Conservation (phyloP, 192 early-diverging fungal species). For the Haplosporangium gracile region DNA sequence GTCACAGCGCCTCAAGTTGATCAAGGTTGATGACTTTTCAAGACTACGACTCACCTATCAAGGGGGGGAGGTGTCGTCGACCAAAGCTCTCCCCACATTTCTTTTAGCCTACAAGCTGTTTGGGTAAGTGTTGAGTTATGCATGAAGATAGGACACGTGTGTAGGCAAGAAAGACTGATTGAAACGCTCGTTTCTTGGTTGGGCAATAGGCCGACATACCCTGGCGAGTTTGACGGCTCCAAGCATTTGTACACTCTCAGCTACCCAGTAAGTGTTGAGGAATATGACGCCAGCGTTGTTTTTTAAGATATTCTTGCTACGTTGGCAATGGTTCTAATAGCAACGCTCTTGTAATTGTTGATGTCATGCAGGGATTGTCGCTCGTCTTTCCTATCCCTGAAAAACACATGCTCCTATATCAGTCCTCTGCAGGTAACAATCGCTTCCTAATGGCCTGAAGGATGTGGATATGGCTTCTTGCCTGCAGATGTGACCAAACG, state of each 20-base stretch:
- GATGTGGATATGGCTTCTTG: background rate
- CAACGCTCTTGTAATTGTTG: background rate
- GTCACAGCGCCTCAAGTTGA: slow-evolving; percentile 69
- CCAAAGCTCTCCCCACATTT: slow-evolving; percentile 75
- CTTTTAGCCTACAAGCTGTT: slow-evolving; percentile 76
- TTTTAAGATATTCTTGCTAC: background rate
- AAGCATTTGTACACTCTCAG: slow-evolving; percentile 71
- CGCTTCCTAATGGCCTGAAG: background rate
- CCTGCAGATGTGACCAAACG: background rate
- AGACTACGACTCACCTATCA: slow-evolving; percentile 68
- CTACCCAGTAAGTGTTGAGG: slow-evolving; percentile 70
- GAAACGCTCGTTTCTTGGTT: background rate
- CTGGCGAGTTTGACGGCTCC: slow-evolving; percentile 69
- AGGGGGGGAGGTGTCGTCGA: slow-evolving; percentile 71
- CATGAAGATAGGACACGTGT: background rate
- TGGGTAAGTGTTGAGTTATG: slow-evolving; percentile 60
- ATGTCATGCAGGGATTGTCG: slow-evolving; percentile 67
- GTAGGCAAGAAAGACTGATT: background rate
- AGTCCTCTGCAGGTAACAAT: slow-evolving; percentile 60
- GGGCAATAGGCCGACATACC: slow-evolving; percentile 65
- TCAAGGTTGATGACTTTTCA: slow-evolving; percentile 74
- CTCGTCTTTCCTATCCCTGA: slow-evolving; percentile 81
- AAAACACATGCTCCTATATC: slow-evolving; percentile 63
- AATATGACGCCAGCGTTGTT: background rate
- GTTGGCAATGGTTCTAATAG: background rate